Evolutionary conservation across 345 rosid genomes (phyloP).

Genomic region (Rhizophora mangle): DNA sequence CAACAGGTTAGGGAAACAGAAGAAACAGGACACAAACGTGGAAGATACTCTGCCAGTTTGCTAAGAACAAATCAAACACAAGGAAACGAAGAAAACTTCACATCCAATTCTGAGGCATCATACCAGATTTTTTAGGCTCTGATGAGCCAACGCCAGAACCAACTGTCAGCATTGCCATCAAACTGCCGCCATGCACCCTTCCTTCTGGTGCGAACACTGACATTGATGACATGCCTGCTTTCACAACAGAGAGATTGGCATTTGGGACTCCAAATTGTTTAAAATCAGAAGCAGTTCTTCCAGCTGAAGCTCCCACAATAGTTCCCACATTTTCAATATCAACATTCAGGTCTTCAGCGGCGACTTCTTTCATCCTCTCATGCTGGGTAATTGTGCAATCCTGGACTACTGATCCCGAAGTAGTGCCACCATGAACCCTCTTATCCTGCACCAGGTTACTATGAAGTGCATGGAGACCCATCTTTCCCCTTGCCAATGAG

Average conservation of each 20-base stretch:
- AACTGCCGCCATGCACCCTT: slow-evolving; percentile 94
- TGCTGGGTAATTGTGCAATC: slow-evolving; percentile 40
- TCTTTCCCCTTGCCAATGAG: slow-evolving; percentile 84
- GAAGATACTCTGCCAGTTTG: not conserved
- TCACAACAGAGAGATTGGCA: slow-evolving; percentile 18
- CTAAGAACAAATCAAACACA: slow-evolving; percentile 15
- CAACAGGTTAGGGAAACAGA: slow-evolving; percentile 15
- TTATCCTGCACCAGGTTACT: slow-evolving; percentile 70
- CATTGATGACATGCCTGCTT: slow-evolving; percentile 24
- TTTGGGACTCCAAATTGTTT: slow-evolving; percentile 33
- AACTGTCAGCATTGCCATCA: slow-evolving; percentile 64
- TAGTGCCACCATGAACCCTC: slow-evolving; percentile 80
- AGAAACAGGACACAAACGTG: slow-evolving; percentile 9
- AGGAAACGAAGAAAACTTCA: slow-evolving; percentile 26
- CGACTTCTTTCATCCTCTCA: slow-evolving; percentile 52
- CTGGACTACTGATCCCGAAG: slow-evolving; percentile 50
- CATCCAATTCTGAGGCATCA: slow-evolving; percentile 45
- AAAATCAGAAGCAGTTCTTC: slow-evolving; percentile 32
- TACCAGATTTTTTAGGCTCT: slow-evolving; percentile 27
- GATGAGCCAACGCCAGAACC: slow-evolving; percentile 39
- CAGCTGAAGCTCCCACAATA: slow-evolving; percentile 31
- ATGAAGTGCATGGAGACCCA: slow-evolving; percentile 82
- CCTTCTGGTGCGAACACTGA: slow-evolving; percentile 67
- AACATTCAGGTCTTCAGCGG: slow-evolving; percentile 53
- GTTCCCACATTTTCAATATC: slow-evolving; percentile 38